Evolutionary conservation across 1,284 basidiomycete species (phyloP).

Genomic region (Leccinum cinnamomeum): DNA sequence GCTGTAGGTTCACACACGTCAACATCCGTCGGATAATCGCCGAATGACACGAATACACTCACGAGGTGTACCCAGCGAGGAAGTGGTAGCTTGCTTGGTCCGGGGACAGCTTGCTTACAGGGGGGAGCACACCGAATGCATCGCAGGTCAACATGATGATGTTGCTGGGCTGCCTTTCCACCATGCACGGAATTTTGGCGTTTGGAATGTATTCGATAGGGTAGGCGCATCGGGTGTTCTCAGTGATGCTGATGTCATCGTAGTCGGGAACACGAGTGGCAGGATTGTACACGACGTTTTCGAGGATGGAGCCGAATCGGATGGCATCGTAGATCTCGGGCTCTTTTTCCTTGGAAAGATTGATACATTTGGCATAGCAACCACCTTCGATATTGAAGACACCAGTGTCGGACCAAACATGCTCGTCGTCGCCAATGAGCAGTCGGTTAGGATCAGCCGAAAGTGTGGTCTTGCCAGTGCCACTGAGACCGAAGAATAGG

Average conservation of each 20-base stretch:
- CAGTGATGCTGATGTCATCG: constrained; percentile 95
- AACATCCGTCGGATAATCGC: neutral
- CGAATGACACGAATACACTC: constrained; percentile 30
- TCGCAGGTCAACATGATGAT: constrained; percentile 99
- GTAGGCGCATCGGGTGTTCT: constrained; percentile 99
- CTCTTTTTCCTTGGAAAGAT: constrained; percentile 95
- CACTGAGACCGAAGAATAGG: constrained; percentile 98
- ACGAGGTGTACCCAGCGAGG: constrained; percentile 95
- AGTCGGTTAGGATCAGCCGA: constrained; percentile 90
- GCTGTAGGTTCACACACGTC: constrained; percentile 35
- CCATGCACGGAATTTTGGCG: constrained; percentile 89
- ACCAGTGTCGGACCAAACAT: constrained; percentile 96
- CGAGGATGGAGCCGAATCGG: constrained; percentile 93
- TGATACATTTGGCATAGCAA: constrained; percentile 99
- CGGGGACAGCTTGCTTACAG: constrained; percentile 89
- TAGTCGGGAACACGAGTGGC: constrained; percentile 86
- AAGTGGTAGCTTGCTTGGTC: constrained; percentile 99
- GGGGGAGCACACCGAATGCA: constrained; percentile 97
- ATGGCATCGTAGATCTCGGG: constrained; percentile 98
- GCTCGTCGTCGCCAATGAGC: constrained; percentile 96
- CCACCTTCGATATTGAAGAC: constrained; percentile 99
- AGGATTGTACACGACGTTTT: constrained; percentile 99
- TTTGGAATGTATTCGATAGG: constrained; percentile 97
- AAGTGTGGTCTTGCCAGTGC: constrained; percentile 97
- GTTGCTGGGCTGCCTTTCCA: constrained; percentile 86